These are phyloP conservation scores for Chrysosphaeria jannelii DNA, from an alignment of 2,329 filamentous ascomycete species.

Conservation along the genomic window DNA sequence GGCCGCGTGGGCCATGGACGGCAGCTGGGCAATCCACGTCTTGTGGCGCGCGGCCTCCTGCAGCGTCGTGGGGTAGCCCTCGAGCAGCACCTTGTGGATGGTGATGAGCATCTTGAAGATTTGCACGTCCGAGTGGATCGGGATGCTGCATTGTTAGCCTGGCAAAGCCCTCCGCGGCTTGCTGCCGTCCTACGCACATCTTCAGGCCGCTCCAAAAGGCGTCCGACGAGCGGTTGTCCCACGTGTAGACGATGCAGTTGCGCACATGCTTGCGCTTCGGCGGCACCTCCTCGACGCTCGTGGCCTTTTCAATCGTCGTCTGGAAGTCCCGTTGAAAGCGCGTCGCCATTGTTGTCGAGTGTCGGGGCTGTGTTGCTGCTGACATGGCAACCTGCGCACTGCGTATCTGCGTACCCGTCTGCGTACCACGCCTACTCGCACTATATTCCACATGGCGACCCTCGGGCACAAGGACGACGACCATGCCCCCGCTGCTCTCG, in stretches of 20 bases:
- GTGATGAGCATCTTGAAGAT: slow-evolving; percentile 97
- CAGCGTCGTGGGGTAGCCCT: slow-evolving; percentile 69
- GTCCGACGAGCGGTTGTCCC: slow-evolving; percentile 88
- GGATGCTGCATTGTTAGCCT: slow-evolving; percentile 31
- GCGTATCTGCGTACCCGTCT: too few relatives aligned
- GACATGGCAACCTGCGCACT: too few relatives aligned
- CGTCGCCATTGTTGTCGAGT: too few relatives aligned
- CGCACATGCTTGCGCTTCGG: slow-evolving; percentile 80
- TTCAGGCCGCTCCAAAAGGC: slow-evolving; percentile 98
- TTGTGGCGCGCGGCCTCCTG: slow-evolving; percentile 72
- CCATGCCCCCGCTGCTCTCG: slow-evolving; percentile 4
- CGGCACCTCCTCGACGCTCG: slow-evolving; percentile 34
- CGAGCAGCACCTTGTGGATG: slow-evolving; percentile 88
- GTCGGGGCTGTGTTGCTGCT: too few relatives aligned
- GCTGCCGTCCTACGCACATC: slow-evolving; percentile 24
- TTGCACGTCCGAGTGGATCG: slow-evolving; percentile 91
- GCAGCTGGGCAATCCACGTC: slow-evolving; percentile 76
- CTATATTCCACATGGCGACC: too few relatives aligned
- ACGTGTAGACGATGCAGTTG: slow-evolving; percentile 93
- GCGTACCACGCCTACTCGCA: too few relatives aligned
- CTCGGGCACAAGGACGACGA: too few relatives aligned
- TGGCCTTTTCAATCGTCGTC: slow-evolving; percentile 44
- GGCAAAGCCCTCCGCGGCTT: not conserved
- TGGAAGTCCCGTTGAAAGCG: too few relatives aligned
- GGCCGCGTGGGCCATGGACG: too few relatives aligned